Conservation (phyloP, 352 stramenopile genomes). For the Vaucheria bursata region DNA sequence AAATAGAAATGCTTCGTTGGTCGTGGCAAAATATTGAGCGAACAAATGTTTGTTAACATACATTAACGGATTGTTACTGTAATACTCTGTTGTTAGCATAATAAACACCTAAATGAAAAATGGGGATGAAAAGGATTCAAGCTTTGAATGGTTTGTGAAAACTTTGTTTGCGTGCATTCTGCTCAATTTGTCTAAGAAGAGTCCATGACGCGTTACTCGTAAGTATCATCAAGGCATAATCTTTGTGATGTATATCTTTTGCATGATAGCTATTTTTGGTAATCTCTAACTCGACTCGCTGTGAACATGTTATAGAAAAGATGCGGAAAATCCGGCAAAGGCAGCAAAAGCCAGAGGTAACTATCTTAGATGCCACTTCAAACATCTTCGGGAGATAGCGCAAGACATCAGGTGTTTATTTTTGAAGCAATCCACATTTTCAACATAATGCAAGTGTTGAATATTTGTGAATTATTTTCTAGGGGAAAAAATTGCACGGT, state of each 20-base stretch:
- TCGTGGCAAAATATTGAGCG: no score
- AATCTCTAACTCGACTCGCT: not conserved
- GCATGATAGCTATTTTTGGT: not conserved
- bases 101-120: no score
- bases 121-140: no score
- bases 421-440: no score
- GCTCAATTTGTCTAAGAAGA: not conserved
- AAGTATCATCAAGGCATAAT: not conserved
- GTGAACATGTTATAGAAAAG: not conserved
- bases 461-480: no score
- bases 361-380: constrained; percentile 97
- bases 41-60: no score
- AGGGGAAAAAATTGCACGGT: constrained; percentile 54
- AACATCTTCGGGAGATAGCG: constrained; percentile 97
- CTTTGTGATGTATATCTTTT: not conserved
- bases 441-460: no score
- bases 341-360: constrained; percentile 84
- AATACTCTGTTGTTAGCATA: no score
- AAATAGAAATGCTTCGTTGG: no score
- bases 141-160: no score
- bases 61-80: no score
- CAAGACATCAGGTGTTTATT: constrained; percentile 84
- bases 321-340: constrained; percentile 48
- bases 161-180: not conserved
- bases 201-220: not conserved